Conservation (phyloP, 2,329 filamentous ascomycete species). For the Ceratocystiopsis sp. region DNA sequence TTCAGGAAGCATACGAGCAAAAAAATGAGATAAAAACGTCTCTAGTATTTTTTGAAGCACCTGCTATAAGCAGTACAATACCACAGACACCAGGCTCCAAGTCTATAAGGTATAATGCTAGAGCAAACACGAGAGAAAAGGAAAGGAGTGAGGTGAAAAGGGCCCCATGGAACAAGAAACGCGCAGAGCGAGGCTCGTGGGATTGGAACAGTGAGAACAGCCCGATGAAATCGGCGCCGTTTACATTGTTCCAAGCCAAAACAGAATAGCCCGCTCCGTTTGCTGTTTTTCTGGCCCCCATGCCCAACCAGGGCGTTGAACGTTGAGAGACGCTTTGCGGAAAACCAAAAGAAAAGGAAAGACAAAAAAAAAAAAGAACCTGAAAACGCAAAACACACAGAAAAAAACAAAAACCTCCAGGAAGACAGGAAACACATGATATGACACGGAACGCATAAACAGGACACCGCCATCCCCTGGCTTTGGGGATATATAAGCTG, state of each 20-base stretch:
- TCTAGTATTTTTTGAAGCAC: neutral
- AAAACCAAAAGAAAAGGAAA: neutral
- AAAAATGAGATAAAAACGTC: neutral
- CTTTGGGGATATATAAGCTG: no score
- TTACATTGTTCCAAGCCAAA: neutral
- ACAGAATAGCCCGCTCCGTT: neutral
- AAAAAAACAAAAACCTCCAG: neutral
- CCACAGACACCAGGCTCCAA: slow-evolving; percentile 5
- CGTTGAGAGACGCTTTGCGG: no score
- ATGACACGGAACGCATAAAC: no score
- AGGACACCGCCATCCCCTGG: no score
- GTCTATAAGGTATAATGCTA: slow-evolving; percentile 8
- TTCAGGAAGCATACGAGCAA: neutral
- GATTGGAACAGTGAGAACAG: no score
- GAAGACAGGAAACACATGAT: no score
- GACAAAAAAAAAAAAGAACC: neutral
- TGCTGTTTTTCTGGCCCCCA: neutral
- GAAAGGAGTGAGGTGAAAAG: neutral
- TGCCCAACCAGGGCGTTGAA: neutral
- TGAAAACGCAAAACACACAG: neutral
- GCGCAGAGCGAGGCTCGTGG: no score
- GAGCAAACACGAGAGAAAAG: slow-evolving; percentile 4
- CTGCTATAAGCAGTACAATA: neutral
- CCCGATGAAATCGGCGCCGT: no score
- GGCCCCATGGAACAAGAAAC: neutral